Conservation (phyloP, 441 rosid genomes). For the Jatropha multifida region DNA sequence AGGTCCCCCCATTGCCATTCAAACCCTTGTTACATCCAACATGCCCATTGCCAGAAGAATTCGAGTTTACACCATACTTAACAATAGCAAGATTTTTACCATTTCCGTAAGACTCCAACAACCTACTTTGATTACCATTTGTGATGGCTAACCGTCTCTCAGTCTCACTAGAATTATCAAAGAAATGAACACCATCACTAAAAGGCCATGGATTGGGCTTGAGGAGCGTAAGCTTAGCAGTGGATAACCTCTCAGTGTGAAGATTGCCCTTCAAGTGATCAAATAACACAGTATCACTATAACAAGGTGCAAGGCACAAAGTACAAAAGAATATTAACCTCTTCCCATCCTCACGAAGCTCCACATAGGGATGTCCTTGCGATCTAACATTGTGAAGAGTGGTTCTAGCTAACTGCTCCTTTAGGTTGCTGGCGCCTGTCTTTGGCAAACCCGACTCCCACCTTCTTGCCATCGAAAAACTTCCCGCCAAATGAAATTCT, state of each 20-base stretch:
- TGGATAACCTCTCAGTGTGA: conserved; percentile 65
- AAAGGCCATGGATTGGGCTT: conserved; percentile 90
- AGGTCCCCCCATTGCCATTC: conserved; percentile 22
- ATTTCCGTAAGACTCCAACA: conserved; percentile 34
- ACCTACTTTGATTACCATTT: conserved; percentile 22
- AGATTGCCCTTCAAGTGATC: conserved; percentile 81
- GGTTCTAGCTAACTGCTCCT: conserved; percentile 63
- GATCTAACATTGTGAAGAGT: conserved; percentile 58
- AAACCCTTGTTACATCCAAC: conserved; percentile 26
- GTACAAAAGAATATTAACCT: conserved; percentile 77
- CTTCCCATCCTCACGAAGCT: conserved; percentile 80
- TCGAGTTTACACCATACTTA: conserved; percentile 38
- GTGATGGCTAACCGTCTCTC: conserved; percentile 28
- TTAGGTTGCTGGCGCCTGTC: conserved; percentile 45
- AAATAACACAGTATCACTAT: conserved; percentile 64
- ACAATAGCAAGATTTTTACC: conserved; percentile 53
- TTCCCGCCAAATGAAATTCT: conserved; percentile 27
- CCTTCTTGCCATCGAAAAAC: conserved; percentile 50
- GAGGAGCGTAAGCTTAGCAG: conserved; percentile 70
- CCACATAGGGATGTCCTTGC: conserved; percentile 75
- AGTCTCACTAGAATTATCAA: conserved; percentile 43
- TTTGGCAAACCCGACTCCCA: conserved; percentile 55
- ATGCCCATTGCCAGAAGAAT: conserved; percentile 18
- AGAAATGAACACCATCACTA: conserved; percentile 82
- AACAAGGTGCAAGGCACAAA: conserved; percentile 82